Evolutionary conservation across 2,329 filamentous ascomycete genomes (phyloP).

Genomic region (Alternaria sp.): DNA sequence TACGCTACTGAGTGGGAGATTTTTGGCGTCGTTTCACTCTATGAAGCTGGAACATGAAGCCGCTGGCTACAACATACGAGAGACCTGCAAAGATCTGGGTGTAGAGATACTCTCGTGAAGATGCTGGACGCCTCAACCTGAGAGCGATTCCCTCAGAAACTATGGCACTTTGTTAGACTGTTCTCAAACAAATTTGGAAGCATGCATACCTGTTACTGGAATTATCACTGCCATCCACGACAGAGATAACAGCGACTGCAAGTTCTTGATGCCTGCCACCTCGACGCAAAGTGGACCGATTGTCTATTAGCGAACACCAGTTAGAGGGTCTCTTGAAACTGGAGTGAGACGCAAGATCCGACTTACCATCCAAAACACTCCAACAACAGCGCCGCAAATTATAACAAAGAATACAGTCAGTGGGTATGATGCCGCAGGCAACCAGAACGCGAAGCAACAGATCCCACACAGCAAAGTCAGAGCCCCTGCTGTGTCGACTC

Average conservation of each 20-base stretch:
- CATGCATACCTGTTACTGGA: constrained; percentile 34
- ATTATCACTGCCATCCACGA: constrained; percentile 50
- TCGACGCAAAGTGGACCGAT: constrained; percentile 54
- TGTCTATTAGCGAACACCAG: constrained; percentile 32
- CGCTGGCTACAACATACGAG: constrained; percentile 46
- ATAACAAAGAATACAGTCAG: constrained; percentile 57
- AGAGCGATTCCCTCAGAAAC: constrained; percentile 54
- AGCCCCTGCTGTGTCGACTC: constrained; percentile 54
- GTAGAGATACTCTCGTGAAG: constrained; percentile 46
- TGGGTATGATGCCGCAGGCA: constrained; percentile 55
- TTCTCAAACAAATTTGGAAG: constrained; percentile 21
- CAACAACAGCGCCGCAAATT: constrained; percentile 56
- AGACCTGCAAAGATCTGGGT: constrained; percentile 52
- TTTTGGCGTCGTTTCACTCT: constrained; percentile 14
- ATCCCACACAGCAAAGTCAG: constrained; percentile 52
- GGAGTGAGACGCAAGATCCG: not conserved
- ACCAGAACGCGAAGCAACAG: constrained; percentile 58
- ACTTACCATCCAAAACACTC: constrained; percentile 59
- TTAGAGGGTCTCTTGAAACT: not conserved
- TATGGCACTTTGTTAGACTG: constrained; percentile 1
- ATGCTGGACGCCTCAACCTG: constrained; percentile 43
- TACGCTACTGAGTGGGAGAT: too few species aligned
- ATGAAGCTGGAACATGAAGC: constrained; percentile 37
- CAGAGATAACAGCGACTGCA: constrained; percentile 53
- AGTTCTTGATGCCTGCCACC: constrained; percentile 52